Conservation (phyloP, 73 alveolate genomes). For the Paramecium biaurelia region DNA sequence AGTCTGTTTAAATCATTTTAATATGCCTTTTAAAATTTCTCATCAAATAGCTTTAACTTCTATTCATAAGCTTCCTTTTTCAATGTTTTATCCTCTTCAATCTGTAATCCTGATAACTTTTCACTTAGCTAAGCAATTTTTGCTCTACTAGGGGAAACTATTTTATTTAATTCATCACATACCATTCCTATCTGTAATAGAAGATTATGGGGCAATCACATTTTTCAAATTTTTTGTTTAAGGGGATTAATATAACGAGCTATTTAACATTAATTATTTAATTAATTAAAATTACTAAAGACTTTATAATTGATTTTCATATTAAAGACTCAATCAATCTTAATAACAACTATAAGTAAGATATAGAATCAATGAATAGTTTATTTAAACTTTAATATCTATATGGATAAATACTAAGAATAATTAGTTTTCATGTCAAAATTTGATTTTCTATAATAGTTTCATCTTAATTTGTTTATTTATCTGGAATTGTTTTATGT, state of each 20-base stretch:
- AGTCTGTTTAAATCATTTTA: conserved; percentile 7
- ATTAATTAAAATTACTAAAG: background rate
- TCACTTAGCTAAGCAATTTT: conserved; percentile 32
- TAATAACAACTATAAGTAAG: background rate
- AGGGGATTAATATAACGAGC: background rate
- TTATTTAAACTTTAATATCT: background rate
- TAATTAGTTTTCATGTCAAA: background rate
- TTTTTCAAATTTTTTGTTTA: background rate
- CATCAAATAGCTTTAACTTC: conserved; percentile 20
- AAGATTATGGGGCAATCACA: background rate
- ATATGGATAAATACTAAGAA: background rate
- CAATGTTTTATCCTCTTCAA: conserved; percentile 41
- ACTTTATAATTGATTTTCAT: background rate
- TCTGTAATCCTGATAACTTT: background rate
- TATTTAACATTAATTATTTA: background rate
- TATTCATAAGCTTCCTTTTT: conserved; percentile 37
- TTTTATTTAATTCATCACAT: background rate
- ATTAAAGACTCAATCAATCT: background rate
- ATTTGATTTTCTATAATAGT: background rate
- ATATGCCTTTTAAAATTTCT: background rate
- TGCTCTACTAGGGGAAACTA: conserved; percentile 40
- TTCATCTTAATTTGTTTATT: background rate
- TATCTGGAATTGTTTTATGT: background rate
- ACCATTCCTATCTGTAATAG: conserved; percentile 7
- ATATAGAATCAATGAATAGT: background rate